Evolutionary conservation across 2,329 filamentous ascomycete genomes (phyloP), one percentile per base, ranked within the genome.

Genomic region (Phialemonium atrogriseum): DNA sequence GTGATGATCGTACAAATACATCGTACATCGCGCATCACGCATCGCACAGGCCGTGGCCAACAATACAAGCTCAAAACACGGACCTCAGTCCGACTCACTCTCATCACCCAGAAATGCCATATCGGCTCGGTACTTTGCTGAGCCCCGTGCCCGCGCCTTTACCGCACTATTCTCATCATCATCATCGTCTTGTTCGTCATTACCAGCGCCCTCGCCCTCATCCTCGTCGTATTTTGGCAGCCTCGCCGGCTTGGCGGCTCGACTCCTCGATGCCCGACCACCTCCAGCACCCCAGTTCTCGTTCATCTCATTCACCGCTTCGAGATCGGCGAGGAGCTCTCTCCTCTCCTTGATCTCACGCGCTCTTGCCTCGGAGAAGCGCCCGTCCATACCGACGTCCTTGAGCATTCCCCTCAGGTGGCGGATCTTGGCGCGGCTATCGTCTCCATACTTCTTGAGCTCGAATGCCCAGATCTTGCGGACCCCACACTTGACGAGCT

Each of bases 391-490:
- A 20, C 89, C 91, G 5, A 77, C 67, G 18, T 94, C 86, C 20
- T 69, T 68, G 16, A 98, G 69, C 79, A 93, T 81, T 9, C 62
- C 62, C 51, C 77, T 84, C 7, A 98, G 67, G 51, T 95, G 85
- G 32, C 68, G 69, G 39, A 95, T 84, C 64, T 94, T 95, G 30
- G 76, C 84, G 38, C 77, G 81, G 4, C 70, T 52, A 15, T 88
- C 83, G 34, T 79, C 73, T 2, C 70, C 71, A 47, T 74, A 87
- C 33, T 77, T 66, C 53, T 84, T 84, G 17, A 98, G 69, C 56
- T 95, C 86, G 41, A 81, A 77, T 30, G 73, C 74, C 89, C 91
- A 98, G 39, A 95, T 73, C 53, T 95, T 96, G 32, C 86, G 81
- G 34, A 95, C 76, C 18, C 89, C 89, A 49, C 89, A 98, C 57